These are phyloP conservation scores for Clavulina sp. DNA, from an alignment of 768 basidiomycete genomes.

Conservation along the genomic window DNA sequence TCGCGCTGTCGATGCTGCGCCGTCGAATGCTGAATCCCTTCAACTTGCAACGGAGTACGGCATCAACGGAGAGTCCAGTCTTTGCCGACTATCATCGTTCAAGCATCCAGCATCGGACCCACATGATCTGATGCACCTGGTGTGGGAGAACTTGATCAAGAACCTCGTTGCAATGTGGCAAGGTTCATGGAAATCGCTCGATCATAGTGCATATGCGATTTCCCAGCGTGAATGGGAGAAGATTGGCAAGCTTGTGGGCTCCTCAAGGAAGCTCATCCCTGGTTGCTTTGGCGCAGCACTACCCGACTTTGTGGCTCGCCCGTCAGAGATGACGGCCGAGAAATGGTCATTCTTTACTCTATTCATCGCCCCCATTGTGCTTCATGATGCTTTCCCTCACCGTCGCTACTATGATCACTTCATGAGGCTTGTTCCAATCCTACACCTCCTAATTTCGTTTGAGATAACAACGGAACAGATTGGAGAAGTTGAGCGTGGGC, in stretches of 20 bases:
- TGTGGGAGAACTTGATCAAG: conserved; percentile 8
- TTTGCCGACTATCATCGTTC: conserved; percentile 17
- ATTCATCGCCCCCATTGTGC: conserved; percentile 7
- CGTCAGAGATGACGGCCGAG: no score
- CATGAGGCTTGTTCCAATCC: neutral
- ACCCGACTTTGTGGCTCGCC: no score
- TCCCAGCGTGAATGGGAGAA: neutral
- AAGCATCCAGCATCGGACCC: conserved; percentile 26
- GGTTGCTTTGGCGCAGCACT: conserved; percentile 4
- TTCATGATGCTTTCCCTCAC: neutral
- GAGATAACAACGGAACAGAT: neutral
- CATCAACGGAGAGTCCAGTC: conserved; percentile 21
- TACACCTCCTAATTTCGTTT: conserved; percentile 1
- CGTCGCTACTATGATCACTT: conserved; percentile 4
- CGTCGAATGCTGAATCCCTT: no score
- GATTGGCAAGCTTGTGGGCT: conserved; percentile 2
- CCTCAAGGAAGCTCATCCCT: conserved; percentile 4
- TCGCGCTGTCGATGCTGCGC: no score
- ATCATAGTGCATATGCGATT: conserved; percentile 1
- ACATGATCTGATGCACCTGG: conserved; percentile 22
- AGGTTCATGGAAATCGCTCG: conserved; percentile 2
- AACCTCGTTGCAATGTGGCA: conserved; percentile 6
- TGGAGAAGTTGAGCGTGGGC: neutral
- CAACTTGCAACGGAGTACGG: conserved; percentile 18
- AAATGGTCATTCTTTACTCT: conserved; percentile 3